These are phyloP conservation scores for Glycine soja DNA, from an alignment of 306 rosid species.

Conservation along the genomic window DNA sequence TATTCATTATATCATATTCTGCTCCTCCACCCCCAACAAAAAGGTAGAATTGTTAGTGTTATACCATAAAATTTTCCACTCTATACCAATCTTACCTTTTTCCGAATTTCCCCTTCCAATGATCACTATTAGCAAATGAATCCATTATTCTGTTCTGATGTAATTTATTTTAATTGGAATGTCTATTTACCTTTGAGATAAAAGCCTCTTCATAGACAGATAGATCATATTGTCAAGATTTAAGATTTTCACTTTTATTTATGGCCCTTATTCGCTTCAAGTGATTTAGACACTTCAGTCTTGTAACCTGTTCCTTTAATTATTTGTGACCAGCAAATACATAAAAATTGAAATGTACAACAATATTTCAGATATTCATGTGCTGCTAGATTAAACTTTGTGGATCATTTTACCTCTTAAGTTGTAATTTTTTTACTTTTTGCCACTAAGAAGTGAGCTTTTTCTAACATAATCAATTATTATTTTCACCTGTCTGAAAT, in stretches of 20 bases:
- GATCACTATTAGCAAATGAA: neutral
- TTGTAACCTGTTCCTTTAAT: constrained; percentile 12
- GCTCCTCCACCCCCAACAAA: constrained; percentile 1
- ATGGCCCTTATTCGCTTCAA: neutral
- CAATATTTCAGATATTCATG: constrained; percentile 16
- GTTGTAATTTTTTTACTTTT: constrained; percentile 32
- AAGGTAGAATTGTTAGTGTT: constrained; percentile 25
- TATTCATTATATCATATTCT: constrained; percentile 36
- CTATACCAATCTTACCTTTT: constrained; percentile 1
- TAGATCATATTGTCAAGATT: neutral
- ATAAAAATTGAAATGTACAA: constrained; percentile 14
- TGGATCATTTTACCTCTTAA: constrained; percentile 4
- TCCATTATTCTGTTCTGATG: neutral
- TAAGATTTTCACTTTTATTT: neutral
- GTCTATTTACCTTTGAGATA: neutral
- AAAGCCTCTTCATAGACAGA: neutral
- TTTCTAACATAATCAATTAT: constrained; percentile 26
- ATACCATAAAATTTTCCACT: constrained; percentile 20
- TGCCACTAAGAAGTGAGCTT: constrained; percentile 2
- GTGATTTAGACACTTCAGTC: neutral
- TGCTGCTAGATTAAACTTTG: constrained; percentile 18
- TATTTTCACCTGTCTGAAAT: constrained; percentile 1
- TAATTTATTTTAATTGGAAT: neutral
- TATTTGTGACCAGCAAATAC: neutral
- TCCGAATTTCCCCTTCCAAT: neutral